A percentile compares a stretch with the other conserved stretches of the same genome.
These are phyloP conservation scores for Miscanthus sacchariflorus DNA, from an alignment of 202 grass and related monocot genomes.

Conservation along the genomic window DNA sequence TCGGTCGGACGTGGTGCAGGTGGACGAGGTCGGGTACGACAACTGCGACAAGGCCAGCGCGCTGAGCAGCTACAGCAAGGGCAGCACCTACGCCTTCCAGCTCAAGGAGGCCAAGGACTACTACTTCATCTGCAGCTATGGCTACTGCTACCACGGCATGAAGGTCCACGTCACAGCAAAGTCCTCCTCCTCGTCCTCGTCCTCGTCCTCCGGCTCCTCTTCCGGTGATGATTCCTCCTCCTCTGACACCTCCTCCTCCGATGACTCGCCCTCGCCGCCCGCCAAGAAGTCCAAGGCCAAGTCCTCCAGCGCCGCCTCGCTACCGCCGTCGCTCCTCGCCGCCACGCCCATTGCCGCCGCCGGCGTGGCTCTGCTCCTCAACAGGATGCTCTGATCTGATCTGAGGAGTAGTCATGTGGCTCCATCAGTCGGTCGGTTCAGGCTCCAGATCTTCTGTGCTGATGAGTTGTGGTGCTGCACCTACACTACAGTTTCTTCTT, in stretches of 20 bases:
- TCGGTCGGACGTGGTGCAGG: slow-evolving; percentile 81
- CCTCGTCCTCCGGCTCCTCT: neutral
- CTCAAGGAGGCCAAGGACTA: slow-evolving; percentile 92
- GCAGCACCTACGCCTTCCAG: slow-evolving; percentile 78
- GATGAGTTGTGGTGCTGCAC: neutral
- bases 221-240: neutral
- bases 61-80: slow-evolving; percentile 90
- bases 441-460: slow-evolving; percentile 37
- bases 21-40: slow-evolving; percentile 81
- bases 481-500: neutral
- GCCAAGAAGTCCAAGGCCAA: slow-evolving; percentile 43
- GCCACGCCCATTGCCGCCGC: neutral
- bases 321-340: slow-evolving; percentile 19
- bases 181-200: neutral
- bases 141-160: slow-evolving; percentile 97
- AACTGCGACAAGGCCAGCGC: slow-evolving; percentile 84
- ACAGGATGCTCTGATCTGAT: slow-evolving; percentile 21
- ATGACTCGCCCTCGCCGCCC: neutral
- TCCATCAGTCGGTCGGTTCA: neutral
- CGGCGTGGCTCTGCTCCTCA: slow-evolving; percentile 28
- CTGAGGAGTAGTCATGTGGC: neutral
- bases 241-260: neutral
- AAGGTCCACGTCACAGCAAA: slow-evolving; percentile 78
- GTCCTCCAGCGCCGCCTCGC: slow-evolving; percentile 27
- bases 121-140: slow-evolving; percentile 99